phyloP scores from a whole-genome alignment of 1,139 yeast genomes.

The Yamadazyma kanchanaburiensis region DNA sequence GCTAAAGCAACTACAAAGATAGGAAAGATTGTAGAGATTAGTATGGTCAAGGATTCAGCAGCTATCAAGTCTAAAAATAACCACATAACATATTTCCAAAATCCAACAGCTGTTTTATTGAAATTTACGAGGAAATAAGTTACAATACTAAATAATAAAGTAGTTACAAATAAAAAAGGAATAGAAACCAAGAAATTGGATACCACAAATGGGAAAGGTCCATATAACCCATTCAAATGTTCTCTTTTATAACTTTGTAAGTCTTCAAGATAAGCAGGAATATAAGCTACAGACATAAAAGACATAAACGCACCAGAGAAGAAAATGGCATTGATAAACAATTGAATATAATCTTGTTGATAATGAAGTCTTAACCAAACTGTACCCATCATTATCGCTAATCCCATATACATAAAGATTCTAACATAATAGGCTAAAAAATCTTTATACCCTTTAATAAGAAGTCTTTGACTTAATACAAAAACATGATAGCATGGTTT shows the following conservation, averaged over 20 bases:
- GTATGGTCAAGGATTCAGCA: slow-evolving; percentile 38
- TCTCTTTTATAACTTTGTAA: slow-evolving; percentile 26
- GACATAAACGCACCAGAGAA: slow-evolving; percentile 44
- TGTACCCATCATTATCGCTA: slow-evolving; percentile 41
- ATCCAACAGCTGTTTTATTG: slow-evolving; percentile 23
- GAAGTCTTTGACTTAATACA: slow-evolving; percentile 18
- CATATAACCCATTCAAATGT: slow-evolving; percentile 32
- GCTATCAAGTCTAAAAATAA: slow-evolving; percentile 36
- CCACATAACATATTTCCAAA: slow-evolving; percentile 33
- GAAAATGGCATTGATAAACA: slow-evolving; percentile 37
- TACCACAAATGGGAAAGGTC: slow-evolving; percentile 29
- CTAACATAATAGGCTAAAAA: slow-evolving; percentile 34
- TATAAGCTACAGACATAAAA: slow-evolving; percentile 41
- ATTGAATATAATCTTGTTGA: slow-evolving; percentile 29
- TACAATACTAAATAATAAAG: slow-evolving; percentile 27
- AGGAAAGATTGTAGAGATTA: slow-evolving; percentile 30
- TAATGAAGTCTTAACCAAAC: slow-evolving; percentile 34
- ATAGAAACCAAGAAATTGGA: slow-evolving; percentile 35
- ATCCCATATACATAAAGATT: slow-evolving; percentile 34
- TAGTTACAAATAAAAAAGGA: slow-evolving; percentile 33
- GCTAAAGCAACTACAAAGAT: slow-evolving; percentile 37
- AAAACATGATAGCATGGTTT: slow-evolving; percentile 5
- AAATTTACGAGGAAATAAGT: slow-evolving; percentile 35
- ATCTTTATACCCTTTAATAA: slow-evolving; percentile 31
- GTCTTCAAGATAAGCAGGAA: slow-evolving; percentile 39